Percentiles rank a stretch among this genome's conserved stretches.
These are phyloP conservation scores for Apophysomyces ossiformis DNA, from an alignment of 371 early-diverging fungal species.

Conservation along the genomic window DNA sequence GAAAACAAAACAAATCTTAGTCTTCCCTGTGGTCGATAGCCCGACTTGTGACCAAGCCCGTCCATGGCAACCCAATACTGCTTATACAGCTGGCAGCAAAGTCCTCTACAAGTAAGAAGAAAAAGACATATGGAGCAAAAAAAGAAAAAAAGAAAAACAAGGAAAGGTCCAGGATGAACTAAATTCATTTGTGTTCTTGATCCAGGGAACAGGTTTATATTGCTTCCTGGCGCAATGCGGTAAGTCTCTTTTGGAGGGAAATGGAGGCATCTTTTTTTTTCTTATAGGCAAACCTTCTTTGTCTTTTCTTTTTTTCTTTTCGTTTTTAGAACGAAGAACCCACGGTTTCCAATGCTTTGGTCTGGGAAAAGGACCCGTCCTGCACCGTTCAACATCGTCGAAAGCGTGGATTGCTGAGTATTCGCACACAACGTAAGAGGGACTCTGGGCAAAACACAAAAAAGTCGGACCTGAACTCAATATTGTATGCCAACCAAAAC, in stretches of 20 bases:
- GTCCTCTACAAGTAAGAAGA: conserved; percentile 38
- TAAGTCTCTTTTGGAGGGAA: not conserved
- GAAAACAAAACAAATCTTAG: not conserved
- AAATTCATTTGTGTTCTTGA: not conserved
- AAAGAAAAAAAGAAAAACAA: conserved; percentile 27
- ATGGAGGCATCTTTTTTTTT: not conserved
- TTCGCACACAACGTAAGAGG: not conserved
- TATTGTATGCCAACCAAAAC: no score
- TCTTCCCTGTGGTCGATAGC: not conserved
- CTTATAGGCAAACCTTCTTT: not conserved
- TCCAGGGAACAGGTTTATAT: conserved; percentile 8
- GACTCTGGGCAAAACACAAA: no score
- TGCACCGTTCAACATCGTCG: not conserved
- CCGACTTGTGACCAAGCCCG: not conserved
- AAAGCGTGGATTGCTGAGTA: not conserved
- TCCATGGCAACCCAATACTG: conserved; percentile 8
- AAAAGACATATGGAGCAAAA: conserved; percentile 48
- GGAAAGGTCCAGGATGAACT: no score
- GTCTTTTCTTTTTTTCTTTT: not conserved
- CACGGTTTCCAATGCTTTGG: not conserved
- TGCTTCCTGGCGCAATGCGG: conserved; percentile 9
- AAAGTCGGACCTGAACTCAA: no score
- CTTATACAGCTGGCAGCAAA: conserved; percentile 22
- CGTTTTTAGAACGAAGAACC: conserved; percentile 6
- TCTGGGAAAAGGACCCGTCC: conserved; percentile 4